Evolutionary conservation across 257 asterid species (phyloP).

Genomic region (Solanum pinnatisectum): DNA sequence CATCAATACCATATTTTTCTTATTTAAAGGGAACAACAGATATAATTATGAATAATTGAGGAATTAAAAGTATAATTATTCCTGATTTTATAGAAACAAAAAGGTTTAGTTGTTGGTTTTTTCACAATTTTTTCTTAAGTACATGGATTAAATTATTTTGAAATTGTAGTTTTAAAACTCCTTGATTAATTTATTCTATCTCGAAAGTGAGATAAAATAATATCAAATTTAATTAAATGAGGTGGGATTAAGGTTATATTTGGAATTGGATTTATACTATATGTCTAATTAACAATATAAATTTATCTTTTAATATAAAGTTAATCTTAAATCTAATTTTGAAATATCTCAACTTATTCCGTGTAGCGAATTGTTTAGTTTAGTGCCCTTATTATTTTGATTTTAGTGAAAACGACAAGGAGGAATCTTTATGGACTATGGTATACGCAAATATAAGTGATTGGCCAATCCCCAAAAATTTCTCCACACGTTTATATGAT

Average conservation of each 20-base stretch:
- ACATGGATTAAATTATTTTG: no score
- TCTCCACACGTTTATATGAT: neutral
- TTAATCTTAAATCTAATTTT: no score
- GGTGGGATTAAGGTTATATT: no score
- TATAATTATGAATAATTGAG: neutral
- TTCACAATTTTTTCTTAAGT: no score
- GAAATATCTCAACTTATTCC: neutral
- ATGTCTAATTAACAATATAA: no score
- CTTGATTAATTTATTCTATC: neutral
- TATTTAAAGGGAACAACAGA: neutral
- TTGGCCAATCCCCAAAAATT: neutral
- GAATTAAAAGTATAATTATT: neutral
- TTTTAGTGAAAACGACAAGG: neutral
- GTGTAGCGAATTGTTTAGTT: fast-evolving
- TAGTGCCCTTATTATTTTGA: neutral
- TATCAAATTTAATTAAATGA: neutral
- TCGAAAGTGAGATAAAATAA: neutral
- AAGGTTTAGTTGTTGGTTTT: no score
- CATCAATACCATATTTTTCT: neutral
- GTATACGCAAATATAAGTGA: neutral
- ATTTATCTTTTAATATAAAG: no score
- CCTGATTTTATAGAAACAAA: neutral
- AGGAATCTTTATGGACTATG: neutral
- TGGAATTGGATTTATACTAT: no score
- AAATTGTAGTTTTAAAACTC: no score